phyloP scores from a whole-genome alignment of 345 rosid genomes.

The Laguncularia racemosa region DNA sequence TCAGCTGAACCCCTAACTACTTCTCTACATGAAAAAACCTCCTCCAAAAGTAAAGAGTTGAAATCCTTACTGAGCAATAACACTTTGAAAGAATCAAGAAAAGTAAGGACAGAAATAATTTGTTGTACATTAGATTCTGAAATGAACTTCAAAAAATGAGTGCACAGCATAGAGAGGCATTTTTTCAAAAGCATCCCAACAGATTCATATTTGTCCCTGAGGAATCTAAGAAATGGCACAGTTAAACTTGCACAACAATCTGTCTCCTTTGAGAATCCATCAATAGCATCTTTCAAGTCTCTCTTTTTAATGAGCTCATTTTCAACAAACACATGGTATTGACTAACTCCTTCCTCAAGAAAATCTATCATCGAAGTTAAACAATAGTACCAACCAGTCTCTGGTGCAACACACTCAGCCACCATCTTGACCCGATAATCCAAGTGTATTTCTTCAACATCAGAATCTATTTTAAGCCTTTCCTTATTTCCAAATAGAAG shows the following conservation, averaged over 20 bases:
- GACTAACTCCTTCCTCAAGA: constrained; percentile 3
- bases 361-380: constrained; percentile 8
- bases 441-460: no score
- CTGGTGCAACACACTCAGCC: constrained; percentile 9
- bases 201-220: constrained; percentile 1
- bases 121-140: neutral
- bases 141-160: neutral
- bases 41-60: constrained; percentile 6
- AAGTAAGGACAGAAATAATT: no score
- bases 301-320: neutral
- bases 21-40: constrained; percentile 7
- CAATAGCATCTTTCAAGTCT: neutral
- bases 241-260: neutral
- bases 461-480: no score
- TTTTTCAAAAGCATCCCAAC: neutral
- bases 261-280: constrained; percentile 1
- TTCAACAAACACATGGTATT: constrained; percentile 1
- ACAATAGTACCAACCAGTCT: constrained; percentile 15
- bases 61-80: constrained; percentile 2
- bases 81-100: neutral
- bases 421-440: constrained; percentile 15
- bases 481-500: no score
- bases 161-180: constrained; percentile 8
- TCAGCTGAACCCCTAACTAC: neutral
- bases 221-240: constrained; percentile 5